A percentile compares a stretch with the other conserved stretches of the same genome.
phyloP scores from a whole-genome alignment of 225 moss, liverwort and hornwort genomes.

The Antitrichia curtipendula region DNA sequence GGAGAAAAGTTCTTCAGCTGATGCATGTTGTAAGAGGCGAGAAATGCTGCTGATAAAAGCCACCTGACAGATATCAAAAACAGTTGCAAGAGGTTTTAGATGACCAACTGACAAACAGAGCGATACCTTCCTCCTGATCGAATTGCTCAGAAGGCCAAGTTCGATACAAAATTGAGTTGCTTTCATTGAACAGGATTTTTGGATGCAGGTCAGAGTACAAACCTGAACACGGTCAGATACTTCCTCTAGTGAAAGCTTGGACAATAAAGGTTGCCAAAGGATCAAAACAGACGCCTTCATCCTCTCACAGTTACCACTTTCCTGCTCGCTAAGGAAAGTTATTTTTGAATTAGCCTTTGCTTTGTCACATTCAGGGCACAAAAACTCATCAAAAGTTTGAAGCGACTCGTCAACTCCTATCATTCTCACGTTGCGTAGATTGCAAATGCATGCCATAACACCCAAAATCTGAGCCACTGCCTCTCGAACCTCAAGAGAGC shows the following conservation, averaged over 20 bases:
- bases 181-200: background rate
- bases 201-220: background rate
- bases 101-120: background rate
- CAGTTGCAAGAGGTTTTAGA: background rate
- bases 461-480: constrained; percentile 64
- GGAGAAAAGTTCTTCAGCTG: constrained; percentile 49
- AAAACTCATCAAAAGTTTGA: constrained; percentile 8
- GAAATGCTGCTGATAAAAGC: constrained; percentile 66
- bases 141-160: background rate
- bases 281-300: constrained; percentile 6
- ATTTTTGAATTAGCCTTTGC: background rate
- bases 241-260: constrained; percentile 48
- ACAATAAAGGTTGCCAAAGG: constrained; percentile 62
- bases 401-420: background rate
- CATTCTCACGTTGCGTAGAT: constrained; percentile 2
- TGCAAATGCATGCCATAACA: constrained; percentile 57
- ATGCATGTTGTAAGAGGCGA: constrained; percentile 74
- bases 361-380: constrained; percentile 56
- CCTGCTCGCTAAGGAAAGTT: background rate
- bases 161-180: background rate
- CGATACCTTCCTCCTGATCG: background rate
- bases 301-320: background rate
- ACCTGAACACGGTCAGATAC: constrained; percentile 75
- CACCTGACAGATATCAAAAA: constrained; percentile 18
- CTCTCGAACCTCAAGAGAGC: constrained; percentile 57